Evolutionary conservation across 495 filamentous ascomycete species (phyloP).

Genomic region (Penicillium coffeae): DNA sequence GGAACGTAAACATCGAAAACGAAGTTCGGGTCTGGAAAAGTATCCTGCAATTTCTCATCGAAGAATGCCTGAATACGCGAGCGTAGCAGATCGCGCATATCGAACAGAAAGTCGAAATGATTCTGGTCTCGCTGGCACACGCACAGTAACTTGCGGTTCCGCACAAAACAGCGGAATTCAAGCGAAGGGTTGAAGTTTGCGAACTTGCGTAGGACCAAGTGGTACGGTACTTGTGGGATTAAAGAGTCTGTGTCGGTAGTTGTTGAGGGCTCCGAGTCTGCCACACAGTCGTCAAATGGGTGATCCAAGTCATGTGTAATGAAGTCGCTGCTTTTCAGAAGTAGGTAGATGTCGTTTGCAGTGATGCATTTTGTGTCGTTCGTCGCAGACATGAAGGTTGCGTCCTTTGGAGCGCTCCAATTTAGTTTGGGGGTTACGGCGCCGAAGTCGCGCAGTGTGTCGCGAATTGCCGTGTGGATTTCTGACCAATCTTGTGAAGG

Average conservation of each 20-base stretch:
- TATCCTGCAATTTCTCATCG: constrained; percentile 60
- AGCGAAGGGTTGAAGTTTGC: constrained; percentile 82
- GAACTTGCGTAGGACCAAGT: constrained; percentile 79
- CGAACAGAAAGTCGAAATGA: constrained; percentile 76
- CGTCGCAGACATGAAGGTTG: constrained; percentile 86
- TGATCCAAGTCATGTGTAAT: constrained; percentile 91
- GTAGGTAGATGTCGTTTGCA: constrained; percentile 86
- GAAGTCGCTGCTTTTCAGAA: constrained; percentile 91
- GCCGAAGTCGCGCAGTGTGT: constrained; percentile 73
- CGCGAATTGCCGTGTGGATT: constrained; percentile 70
- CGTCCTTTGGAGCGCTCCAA: constrained; percentile 96
- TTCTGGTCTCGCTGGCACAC: constrained; percentile 88
- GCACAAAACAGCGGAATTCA: constrained; percentile 94
- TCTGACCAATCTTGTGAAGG: constrained; percentile 61
- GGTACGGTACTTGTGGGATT: constrained; percentile 51
- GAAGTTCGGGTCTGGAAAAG: constrained; percentile 80
- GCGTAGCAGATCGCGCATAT: constrained; percentile 58
- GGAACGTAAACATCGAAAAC: constrained; percentile 90
- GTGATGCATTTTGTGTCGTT: constrained; percentile 86
- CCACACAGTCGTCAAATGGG: constrained; percentile 76
- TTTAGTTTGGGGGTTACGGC: constrained; percentile 88
- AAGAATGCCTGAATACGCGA: constrained; percentile 69
- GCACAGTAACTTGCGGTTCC: constrained; percentile 69
- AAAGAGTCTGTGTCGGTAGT: constrained; percentile 4
- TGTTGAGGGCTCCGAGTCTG: constrained; percentile 24